Evolutionary conservation across 306 rosid species (phyloP).

Genomic region (Gastrolobium villosum): DNA sequence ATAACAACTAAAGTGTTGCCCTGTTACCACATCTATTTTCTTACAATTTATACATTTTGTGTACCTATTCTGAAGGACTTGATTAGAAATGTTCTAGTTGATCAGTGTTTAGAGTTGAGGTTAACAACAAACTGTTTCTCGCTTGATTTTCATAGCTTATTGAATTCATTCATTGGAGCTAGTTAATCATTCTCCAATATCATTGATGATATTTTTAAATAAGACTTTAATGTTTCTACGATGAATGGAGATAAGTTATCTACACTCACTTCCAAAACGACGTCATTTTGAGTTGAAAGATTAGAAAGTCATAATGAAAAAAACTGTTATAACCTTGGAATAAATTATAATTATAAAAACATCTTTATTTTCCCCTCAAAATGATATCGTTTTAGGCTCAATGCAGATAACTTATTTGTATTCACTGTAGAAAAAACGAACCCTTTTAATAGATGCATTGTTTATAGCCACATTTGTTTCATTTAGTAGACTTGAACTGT

Average conservation of each 20-base stretch:
- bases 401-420: too few species aligned
- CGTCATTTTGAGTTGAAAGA: too few species aligned
- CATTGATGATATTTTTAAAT: not conserved
- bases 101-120: not conserved
- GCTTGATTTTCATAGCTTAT: not conserved
- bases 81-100: not conserved
- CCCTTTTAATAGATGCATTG: not conserved
- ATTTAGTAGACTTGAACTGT: not conserved
- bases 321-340: too few species aligned
- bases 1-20: conserved; percentile 1
- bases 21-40: not conserved
- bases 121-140: not conserved
- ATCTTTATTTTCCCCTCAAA: too few species aligned
- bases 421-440: too few species aligned
- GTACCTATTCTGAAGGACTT: not conserved
- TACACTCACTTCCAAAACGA: too few species aligned
- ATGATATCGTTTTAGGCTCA: too few species aligned
- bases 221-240: too few species aligned
- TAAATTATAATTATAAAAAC: too few species aligned
- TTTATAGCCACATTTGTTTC: conserved; percentile 4
- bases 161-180: not conserved
- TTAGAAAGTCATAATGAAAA: too few species aligned
- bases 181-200: conserved; percentile 3
- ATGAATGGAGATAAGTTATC: too few species aligned
- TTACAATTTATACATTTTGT: not conserved